Evolutionary conservation across 1,139 yeast genomes (phyloP).

Genomic region (Pichia inconspicua): DNA sequence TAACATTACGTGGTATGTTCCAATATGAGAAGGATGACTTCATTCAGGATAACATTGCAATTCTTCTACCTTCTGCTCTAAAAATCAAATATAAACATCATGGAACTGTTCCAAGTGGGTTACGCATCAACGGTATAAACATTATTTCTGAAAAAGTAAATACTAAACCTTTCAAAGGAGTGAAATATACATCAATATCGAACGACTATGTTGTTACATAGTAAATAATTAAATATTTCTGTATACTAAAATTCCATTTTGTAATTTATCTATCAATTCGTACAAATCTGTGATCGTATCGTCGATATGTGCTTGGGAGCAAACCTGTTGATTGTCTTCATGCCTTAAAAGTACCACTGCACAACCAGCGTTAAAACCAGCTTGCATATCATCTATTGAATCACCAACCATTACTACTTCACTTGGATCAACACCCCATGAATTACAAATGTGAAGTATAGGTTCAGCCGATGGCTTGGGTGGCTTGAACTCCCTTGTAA

Average conservation of each 20-base stretch:
- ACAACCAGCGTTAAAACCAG: constrained; percentile 53
- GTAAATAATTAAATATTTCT: background rate
- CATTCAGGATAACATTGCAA: background rate
- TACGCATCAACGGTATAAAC: constrained; percentile 59
- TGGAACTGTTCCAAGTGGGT: constrained; percentile 73
- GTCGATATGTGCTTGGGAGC: constrained; percentile 17
- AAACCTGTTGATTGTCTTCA: constrained; percentile 35
- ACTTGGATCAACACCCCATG: constrained; percentile 29
- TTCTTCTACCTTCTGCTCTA: constrained; percentile 40
- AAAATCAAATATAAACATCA: constrained; percentile 50
- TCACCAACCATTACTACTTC: constrained; percentile 63
- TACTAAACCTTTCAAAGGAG: constrained; percentile 85
- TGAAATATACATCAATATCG: constrained; percentile 64
- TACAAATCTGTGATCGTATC: constrained; percentile 33
- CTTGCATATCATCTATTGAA: constrained; percentile 54
- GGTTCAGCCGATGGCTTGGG: constrained; percentile 63
- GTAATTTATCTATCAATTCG: constrained; percentile 35
- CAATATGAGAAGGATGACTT: background rate
- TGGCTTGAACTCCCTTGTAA: constrained; percentile 55
- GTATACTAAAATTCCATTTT: constrained; percentile 25
- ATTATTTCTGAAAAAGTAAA: constrained; percentile 59
- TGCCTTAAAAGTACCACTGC: constrained; percentile 45
- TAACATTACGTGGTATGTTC: constrained; percentile 52
- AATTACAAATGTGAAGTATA: constrained; percentile 41
- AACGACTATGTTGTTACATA: constrained; percentile 51